Conservation (phyloP, 106 monocot species). For the Hemerocallis citrina region DNA sequence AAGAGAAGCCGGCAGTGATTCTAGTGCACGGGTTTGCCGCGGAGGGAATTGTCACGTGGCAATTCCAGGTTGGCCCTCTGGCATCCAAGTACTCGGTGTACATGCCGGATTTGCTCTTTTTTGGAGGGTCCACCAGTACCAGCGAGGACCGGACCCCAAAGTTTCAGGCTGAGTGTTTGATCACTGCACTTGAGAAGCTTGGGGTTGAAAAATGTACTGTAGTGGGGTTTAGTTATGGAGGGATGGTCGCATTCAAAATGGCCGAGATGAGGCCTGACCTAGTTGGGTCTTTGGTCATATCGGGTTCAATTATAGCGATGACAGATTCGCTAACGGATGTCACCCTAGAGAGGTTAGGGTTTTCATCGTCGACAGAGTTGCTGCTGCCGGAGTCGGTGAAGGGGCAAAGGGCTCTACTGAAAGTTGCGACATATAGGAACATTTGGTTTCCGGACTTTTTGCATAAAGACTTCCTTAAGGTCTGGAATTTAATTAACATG, state of each 20-base stretch:
- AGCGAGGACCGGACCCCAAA: slow-evolving; percentile 44
- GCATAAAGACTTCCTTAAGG: slow-evolving; percentile 11
- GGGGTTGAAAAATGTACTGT: slow-evolving; percentile 36
- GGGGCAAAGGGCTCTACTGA: slow-evolving; percentile 10
- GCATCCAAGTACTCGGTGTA: no score
- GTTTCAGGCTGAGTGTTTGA: slow-evolving; percentile 71
- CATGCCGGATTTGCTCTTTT: no score
- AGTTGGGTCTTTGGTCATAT: slow-evolving; percentile 37
- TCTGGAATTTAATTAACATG: no score
- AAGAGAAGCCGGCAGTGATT: slow-evolving; percentile 57
- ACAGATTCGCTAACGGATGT: slow-evolving; percentile 9
- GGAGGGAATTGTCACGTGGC: slow-evolving; percentile 80
- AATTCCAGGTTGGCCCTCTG: slow-evolving; percentile 56
- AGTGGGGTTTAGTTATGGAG: no score
- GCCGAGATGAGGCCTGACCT: slow-evolving; percentile 55
- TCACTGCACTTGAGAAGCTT: slow-evolving; percentile 29
- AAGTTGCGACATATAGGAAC: slow-evolving; percentile 10
- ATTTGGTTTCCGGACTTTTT: slow-evolving; percentile 10
- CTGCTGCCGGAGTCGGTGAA: slow-evolving; percentile 13
- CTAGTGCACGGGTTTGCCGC: slow-evolving; percentile 81
- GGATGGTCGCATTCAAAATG: no score
- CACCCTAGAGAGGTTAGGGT: slow-evolving; percentile 8
- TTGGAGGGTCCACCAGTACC: no score
- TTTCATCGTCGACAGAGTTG: no score
- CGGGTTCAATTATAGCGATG: slow-evolving; percentile 11